Evolutionary conservation across 2,329 filamentous ascomycete species (phyloP).

Genomic region (Aspergillus clavatus): DNA sequence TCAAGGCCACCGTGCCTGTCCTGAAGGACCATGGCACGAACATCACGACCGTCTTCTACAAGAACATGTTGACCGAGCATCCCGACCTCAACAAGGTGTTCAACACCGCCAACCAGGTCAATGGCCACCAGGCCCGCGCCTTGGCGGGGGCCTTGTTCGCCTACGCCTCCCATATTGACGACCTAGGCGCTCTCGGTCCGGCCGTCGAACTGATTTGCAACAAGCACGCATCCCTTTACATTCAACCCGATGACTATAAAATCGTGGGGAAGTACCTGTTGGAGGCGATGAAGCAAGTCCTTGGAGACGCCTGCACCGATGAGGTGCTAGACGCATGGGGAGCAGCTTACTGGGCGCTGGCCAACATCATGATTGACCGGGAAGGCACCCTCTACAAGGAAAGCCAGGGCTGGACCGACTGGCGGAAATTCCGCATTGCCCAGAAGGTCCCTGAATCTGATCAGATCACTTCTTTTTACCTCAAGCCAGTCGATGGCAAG

Average conservation of each 20-base stretch:
- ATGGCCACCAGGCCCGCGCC: constrained; percentile 63
- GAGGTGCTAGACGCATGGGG: constrained; percentile 64
- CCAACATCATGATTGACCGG: constrained; percentile 64
- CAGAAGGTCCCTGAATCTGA: constrained; percentile 62
- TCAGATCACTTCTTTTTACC: constrained; percentile 66
- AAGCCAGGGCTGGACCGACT: constrained; percentile 60
- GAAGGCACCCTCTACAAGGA: constrained; percentile 60
- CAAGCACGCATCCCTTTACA: constrained; percentile 67
- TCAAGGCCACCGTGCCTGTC: constrained; percentile 66
- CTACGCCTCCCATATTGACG: constrained; percentile 67
- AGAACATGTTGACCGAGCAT: constrained; percentile 60
- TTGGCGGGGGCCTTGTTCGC: constrained; percentile 65
- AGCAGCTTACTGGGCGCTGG: constrained; percentile 68
- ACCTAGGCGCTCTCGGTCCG: constrained; percentile 56
- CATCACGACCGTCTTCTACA: constrained; percentile 70
- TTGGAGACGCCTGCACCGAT: constrained; percentile 62
- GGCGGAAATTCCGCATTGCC: constrained; percentile 62
- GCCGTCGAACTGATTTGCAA: constrained; percentile 66
- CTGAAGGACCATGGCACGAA: constrained; percentile 62
- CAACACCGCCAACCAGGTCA: constrained; percentile 65
- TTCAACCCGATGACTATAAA: constrained; percentile 64
- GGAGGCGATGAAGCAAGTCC: constrained; percentile 60
- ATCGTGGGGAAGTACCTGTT: constrained; percentile 67
- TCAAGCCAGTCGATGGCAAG: constrained; percentile 58
- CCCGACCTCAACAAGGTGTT: constrained; percentile 66